Percentiles rank a stretch among this genome's conserved stretches.
These are phyloP conservation scores for Phytophthora multivora DNA, from an alignment of 352 stramenopile species.

Conservation along the genomic window DNA sequence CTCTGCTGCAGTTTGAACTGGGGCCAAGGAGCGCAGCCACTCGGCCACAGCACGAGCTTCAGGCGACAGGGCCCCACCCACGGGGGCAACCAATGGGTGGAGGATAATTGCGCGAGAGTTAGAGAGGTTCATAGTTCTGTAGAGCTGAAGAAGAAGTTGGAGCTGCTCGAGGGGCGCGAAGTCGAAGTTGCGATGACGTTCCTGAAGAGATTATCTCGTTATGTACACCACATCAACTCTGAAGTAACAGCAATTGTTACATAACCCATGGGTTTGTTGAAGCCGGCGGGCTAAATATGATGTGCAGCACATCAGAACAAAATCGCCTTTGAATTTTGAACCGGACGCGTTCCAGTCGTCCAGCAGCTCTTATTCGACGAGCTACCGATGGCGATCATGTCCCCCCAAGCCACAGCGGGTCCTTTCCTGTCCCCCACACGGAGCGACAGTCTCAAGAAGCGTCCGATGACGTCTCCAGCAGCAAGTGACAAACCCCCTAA, in stretches of 20 bases:
- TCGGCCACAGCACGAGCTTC: conserved; percentile 40
- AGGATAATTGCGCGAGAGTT: conserved; percentile 60
- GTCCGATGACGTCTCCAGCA: neutral
- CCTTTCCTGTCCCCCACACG: conserved; percentile 30
- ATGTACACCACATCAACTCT: neutral
- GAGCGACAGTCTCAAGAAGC: conserved; percentile 11
- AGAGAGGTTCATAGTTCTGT: conserved; percentile 11
- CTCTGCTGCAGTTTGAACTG: conserved; percentile 31
- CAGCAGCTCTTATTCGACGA: conserved; percentile 17
- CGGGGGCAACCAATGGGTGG: conserved; percentile 63
- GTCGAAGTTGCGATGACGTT: conserved; percentile 19
- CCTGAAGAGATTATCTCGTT: neutral
- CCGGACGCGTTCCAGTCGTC: neutral
- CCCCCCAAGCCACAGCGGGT: conserved; percentile 5
- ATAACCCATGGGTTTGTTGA: neutral
- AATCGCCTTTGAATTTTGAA: conserved; percentile 13
- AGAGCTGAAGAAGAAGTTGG: neutral
- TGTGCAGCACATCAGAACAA: neutral
- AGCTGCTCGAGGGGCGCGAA: conserved; percentile 1
- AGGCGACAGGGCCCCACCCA: conserved; percentile 30
- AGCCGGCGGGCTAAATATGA: neutral
- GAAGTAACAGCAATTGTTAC: neutral
- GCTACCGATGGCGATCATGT: conserved; percentile 27
- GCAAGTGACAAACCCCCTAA: conserved; percentile 4
- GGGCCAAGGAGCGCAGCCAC: conserved; percentile 37